Conservation (phyloP, 176 grass and related monocot species). For the Carex kokanica region DNA sequence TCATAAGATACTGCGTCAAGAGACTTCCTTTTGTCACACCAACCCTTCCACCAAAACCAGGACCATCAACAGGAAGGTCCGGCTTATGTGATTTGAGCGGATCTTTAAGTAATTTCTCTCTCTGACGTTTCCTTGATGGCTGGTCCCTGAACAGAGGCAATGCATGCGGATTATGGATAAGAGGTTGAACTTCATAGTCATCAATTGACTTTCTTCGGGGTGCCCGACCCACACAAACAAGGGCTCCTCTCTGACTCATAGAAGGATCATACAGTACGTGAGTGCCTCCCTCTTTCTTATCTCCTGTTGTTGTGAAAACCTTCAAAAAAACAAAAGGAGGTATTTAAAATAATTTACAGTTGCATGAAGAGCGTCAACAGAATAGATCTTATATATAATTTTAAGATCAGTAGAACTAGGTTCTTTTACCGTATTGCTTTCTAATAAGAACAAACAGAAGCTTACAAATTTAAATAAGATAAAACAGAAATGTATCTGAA, state of each 20-base stretch:
- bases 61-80: conserved; percentile 81
- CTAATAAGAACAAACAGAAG: not conserved
- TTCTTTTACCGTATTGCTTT: not conserved
- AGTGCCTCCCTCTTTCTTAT: conserved; percentile 90
- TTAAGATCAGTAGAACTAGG: not conserved
- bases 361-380: not conserved
- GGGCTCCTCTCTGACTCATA: conserved; percentile 88
- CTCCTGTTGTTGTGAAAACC: conserved; percentile 88
- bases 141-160: conserved; percentile 87
- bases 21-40: conserved; percentile 91
- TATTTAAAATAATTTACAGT: not conserved
- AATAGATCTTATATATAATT: not conserved
- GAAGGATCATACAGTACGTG: conserved; percentile 92
- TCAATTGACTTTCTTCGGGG: conserved; percentile 87
- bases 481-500: not conserved
- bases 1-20: conserved; percentile 90
- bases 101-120: conserved; percentile 88
- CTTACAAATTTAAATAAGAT: not conserved
- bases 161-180: conserved; percentile 96
- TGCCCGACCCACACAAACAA: conserved; percentile 92
- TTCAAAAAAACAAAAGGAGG: conserved; percentile 39
- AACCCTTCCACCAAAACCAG: conserved; percentile 87
- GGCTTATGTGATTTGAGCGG: conserved; percentile 91
- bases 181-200: conserved; percentile 85
- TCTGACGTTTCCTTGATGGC: conserved; percentile 81